Conservation (phyloP, 129 eudicot species). For the Daucus carota region DNA sequence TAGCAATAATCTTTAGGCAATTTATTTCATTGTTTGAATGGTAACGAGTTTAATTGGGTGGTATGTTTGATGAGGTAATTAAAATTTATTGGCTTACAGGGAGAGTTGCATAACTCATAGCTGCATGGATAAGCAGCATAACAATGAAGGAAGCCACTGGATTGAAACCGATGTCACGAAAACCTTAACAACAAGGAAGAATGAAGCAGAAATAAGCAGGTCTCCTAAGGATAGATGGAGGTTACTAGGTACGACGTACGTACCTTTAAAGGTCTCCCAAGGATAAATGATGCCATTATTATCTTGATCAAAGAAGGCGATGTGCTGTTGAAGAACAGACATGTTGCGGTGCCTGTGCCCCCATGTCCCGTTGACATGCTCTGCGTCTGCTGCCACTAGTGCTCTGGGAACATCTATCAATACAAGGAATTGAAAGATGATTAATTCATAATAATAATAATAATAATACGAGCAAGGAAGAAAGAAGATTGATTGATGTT, state of each 20-base stretch:
- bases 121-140: conserved; percentile 29
- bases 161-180: conserved; percentile 49
- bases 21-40: too few relatives aligned
- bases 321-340: conserved; percentile 54
- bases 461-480: too few relatives aligned
- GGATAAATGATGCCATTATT: conserved; percentile 46
- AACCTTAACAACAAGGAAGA: conserved; percentile 39
- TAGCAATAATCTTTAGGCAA: too few relatives aligned
- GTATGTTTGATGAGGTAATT: too few relatives aligned
- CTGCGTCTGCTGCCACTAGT: conserved; percentile 40
- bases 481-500: too few relatives aligned
- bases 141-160: conserved; percentile 30
- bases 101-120: conserved; percentile 46
- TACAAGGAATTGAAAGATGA: too few relatives aligned
- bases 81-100: conserved; percentile 43
- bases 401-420: conserved; percentile 57
- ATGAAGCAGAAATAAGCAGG: too few relatives aligned
- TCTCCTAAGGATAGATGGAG: too few relatives aligned
- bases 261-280: conserved; percentile 49
- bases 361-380: conserved; percentile 40
- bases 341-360: conserved; percentile 46
- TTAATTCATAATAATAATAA: too few relatives aligned
- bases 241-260: not conserved
- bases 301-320: conserved; percentile 48
- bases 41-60: too few relatives aligned